Evolutionary conservation across 2,329 filamentous ascomycete genomes (phyloP).

Genomic region (Penicillium freii): DNA sequence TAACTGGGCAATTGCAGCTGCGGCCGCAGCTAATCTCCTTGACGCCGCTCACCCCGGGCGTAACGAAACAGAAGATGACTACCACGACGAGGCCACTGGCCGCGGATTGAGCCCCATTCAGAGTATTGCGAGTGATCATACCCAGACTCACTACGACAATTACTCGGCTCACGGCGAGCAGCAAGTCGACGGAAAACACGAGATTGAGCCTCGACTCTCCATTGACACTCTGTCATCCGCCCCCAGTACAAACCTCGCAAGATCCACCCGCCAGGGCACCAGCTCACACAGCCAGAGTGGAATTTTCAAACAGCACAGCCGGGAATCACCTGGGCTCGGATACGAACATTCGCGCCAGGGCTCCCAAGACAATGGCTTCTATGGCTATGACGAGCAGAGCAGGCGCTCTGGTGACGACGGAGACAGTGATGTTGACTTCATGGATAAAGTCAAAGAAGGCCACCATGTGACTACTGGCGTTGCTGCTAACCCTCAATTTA

Average conservation of each 20-base stretch:
- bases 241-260: conserved; percentile 57
- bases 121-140: conserved; percentile 82
- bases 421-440: conserved; percentile 55
- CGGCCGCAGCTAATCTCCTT: conserved; percentile 39
- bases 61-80: conserved; percentile 50
- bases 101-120: conserved; percentile 84
- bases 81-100: conserved; percentile 61
- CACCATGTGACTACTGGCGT: conserved; percentile 69
- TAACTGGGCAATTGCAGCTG: conserved; percentile 40
- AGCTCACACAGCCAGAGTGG: conserved; percentile 53
- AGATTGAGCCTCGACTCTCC: conserved; percentile 50
- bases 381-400: conserved; percentile 53
- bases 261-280: conserved; percentile 53
- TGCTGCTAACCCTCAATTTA: conserved; percentile 71
- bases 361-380: conserved; percentile 28
- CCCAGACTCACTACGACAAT: conserved; percentile 55
- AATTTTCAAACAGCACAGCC: conserved; percentile 46
- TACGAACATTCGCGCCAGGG: conserved; percentile 37
- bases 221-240: conserved; percentile 59
- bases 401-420: conserved; percentile 50
- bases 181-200: conserved; percentile 56
- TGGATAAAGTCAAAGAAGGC: conserved; percentile 61
- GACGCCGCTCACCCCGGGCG: conserved; percentile 46
- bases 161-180: conserved; percentile 8
- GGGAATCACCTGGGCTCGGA: conserved; percentile 37